These are phyloP conservation scores for Lentinula guzmanii DNA, from an alignment of 768 basidiomycete species.

Conservation along the genomic window DNA sequence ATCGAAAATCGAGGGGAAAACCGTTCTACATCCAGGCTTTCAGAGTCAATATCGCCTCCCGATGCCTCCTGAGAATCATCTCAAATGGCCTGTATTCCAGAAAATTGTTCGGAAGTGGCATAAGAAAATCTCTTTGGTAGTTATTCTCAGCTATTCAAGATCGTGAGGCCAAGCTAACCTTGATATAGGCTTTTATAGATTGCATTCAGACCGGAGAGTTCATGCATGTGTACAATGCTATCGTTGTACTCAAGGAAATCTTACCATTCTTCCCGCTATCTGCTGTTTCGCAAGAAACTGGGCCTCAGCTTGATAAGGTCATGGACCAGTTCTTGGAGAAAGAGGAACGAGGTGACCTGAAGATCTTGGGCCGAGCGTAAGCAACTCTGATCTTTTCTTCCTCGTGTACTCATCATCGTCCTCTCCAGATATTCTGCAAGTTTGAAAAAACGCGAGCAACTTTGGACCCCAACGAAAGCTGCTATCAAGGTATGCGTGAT, in stretches of 20 bases:
- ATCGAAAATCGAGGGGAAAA: conserved; percentile 55
- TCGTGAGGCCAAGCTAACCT: neutral
- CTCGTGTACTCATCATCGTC: neutral
- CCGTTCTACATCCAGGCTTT: conserved; percentile 63
- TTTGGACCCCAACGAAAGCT: conserved; percentile 7
- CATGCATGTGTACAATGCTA: conserved; percentile 97
- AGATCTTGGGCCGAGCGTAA: conserved; percentile 74
- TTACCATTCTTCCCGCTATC: conserved; percentile 83
- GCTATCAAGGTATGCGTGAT: conserved; percentile 2
- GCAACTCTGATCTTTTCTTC: conserved; percentile 15
- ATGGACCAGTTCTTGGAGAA: conserved; percentile 64
- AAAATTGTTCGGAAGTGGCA: conserved; percentile 81
- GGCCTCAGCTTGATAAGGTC: conserved; percentile 47
- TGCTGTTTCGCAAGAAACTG: conserved; percentile 45
- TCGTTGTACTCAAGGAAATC: conserved; percentile 88
- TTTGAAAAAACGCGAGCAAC: conserved; percentile 67
- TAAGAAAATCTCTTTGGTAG: conserved; percentile 62
- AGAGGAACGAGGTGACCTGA: conserved; percentile 81
- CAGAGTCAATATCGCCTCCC: conserved; percentile 40
- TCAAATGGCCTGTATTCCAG: conserved; percentile 70
- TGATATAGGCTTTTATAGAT: conserved; percentile 60
- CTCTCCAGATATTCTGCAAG: conserved; percentile 59
- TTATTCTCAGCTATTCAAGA: neutral
- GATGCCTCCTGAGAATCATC: conserved; percentile 36
- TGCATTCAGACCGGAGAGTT: conserved; percentile 88